Evolutionary conservation across 2,329 filamentous ascomycete genomes (phyloP), one percentile per base, ranked within the genome.

Genomic region (Phialophora chinensis): DNA sequence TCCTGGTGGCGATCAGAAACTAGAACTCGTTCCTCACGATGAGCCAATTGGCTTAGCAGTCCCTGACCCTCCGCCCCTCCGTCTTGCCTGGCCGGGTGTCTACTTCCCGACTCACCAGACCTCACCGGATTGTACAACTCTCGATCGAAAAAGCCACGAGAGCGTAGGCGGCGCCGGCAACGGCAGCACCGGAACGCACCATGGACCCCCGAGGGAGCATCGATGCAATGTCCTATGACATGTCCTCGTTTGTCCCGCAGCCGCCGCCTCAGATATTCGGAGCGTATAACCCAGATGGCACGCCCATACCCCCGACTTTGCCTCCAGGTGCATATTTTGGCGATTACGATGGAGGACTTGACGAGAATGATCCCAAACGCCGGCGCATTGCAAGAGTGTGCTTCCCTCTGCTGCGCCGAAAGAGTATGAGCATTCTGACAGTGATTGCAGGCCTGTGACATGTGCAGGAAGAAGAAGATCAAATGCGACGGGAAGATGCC

Each of bases 401-500:
- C 75, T 44, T 38, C 59, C 55, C 35, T 54, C n/a, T 27, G 17
- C n/a, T 11, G 14, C 31, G 53, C n/a, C 50, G 23, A 55, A 31
- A 52, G 63, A 50, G 60, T 20, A 50, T 20, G 25, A 47, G 55
- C 69, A 53, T 64, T 59, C 66, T 70, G 71, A 70, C 58, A 42
- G 62, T 54, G 38, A 11, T 35, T 71, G 54, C 74, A 93, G 91
- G 93, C 93, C 60, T 97, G 93, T 81, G 93, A 97, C 74, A 96
- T 96, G 93, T 98, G 94, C 77, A 87, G 93, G 74, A 97, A 96
- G 82, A 90, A 90, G 80, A 85, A 92, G 80, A 97, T 98, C 80
- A 98, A 98, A 81, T 98, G 94, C 79, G 95, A 98, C 77, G 94
- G 95, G 72, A 97, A 96, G 81, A 88, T 96, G 80, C 94, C 95